Conservation (phyloP, 176 grass and related monocot genomes). For the Ensete ventricosum region DNA sequence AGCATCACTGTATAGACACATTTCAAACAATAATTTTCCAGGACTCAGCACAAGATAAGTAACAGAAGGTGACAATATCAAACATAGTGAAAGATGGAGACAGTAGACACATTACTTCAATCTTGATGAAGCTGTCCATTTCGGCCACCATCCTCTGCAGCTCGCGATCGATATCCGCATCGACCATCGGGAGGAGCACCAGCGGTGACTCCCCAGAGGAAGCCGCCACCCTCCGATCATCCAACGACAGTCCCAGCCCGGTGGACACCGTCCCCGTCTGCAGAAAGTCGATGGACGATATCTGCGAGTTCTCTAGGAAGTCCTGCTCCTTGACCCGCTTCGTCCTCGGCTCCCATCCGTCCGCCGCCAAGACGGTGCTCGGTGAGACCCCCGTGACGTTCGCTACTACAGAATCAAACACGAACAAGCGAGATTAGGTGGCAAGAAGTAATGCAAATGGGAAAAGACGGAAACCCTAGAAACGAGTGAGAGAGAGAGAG, state of each 20-base stretch:
- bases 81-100: neutral
- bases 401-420: constrained; percentile 36
- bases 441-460: constrained; percentile 5
- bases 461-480: constrained; percentile 14
- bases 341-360: constrained; percentile 43
- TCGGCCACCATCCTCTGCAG: constrained; percentile 81
- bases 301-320: constrained; percentile 93
- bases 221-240: constrained; percentile 53
- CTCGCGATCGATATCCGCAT: constrained; percentile 80
- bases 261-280: constrained; percentile 95
- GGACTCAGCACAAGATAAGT: neutral
- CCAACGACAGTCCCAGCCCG: constrained; percentile 69
- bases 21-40: neutral
- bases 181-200: constrained; percentile 73
- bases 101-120: constrained; percentile 41
- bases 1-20: neutral
- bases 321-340: constrained; percentile 90
- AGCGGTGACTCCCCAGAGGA: constrained; percentile 74
- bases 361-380: neutral
- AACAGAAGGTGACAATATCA: neutral
- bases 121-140: constrained; percentile 95
- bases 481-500: neutral
- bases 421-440: neutral
- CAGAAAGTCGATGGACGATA: constrained; percentile 96
- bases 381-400: constrained; percentile 50